phyloP scores from a whole-genome alignment of 306 rosid genomes.

The Cucurbita ficifolia region DNA sequence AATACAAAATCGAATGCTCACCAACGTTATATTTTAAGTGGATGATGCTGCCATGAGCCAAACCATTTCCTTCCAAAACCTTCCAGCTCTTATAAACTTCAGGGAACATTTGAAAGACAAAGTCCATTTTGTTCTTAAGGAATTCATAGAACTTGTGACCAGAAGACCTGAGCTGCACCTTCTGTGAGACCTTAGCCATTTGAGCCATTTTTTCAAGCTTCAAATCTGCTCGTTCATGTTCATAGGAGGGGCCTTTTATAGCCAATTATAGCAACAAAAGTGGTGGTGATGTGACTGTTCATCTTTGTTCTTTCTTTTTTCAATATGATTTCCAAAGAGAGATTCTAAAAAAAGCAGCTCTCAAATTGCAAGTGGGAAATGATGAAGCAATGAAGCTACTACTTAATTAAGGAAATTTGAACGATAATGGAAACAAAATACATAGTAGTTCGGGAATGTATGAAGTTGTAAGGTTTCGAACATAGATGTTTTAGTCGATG shows the following conservation, averaged over 20 bases:
- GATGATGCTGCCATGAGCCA: background rate
- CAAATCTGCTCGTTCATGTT: background rate
- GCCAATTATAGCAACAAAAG: background rate
- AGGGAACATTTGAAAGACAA: background rate
- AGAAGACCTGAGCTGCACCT: background rate
- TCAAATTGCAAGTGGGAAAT: no score
- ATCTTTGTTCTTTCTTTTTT: background rate
- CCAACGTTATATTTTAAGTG: background rate
- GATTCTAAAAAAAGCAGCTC: no score
- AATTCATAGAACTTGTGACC: background rate
- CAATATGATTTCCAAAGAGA: no score
- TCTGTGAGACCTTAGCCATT: background rate
- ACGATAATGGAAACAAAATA: no score
- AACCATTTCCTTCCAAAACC: background rate
- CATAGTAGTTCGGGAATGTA: no score
- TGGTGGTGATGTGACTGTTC: background rate
- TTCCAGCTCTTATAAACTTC: background rate
- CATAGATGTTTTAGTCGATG: no score
- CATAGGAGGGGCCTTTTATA: background rate
- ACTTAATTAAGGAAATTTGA: no score
- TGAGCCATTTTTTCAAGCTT: background rate
- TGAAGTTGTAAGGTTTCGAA: no score
- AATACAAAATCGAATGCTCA: background rate
- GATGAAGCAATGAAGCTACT: no score
- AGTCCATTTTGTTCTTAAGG: background rate